Base-by-base conservation (phyloP, 2,329 filamentous ascomycete genomes). In the Phoma sp. region DNA sequence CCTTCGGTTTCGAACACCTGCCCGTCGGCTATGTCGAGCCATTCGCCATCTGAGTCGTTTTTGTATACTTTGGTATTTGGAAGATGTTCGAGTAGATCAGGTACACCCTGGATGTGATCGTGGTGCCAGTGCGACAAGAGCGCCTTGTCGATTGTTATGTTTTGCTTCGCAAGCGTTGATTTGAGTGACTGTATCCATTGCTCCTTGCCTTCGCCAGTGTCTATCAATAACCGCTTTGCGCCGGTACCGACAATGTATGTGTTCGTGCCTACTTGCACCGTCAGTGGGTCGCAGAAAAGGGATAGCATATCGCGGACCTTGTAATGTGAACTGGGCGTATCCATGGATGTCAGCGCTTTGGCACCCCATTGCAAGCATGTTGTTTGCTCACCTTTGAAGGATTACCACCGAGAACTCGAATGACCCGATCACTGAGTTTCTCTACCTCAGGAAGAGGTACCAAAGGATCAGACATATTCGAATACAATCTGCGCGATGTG, bases 81-180 rank as follows among this genome's bases (percentile, higher is more conserved):
- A n/a, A 82, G 90, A 22, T 88, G 71, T 13, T 77, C 74, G 17
- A 87, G 78, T 1, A 97, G 79, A 65, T 96, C 87, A 2, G 78
- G 72, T 22, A 97, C 84, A 7, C 95, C 95, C 22, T 87, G 85
- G 6, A 88, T 83, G 71, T 99, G 95, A 70, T 99, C 95, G 37
- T 80, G 84, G 71, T 99, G 95, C 92, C 93, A 96, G 74, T 99
- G 95, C 0, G 93, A 96, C 43, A 99, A 81, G 21, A 99, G 80
- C 0, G 88, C 87, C 17, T 82, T 79, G n/a, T 85, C 80, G 22
- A 98, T 80, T 0, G 80, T 84, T 19, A 89, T 88, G 22, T 87
- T 82, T 72, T 96, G 90, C 22, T 85, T 77, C 6, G 80, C 74
- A 2, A 98, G 81, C 0, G 88, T 85, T 4, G 80, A 77, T 60